A percentile compares a stretch with the other conserved stretches of the same genome.
These are phyloP conservation scores for Ogataea chonburiensis DNA, from an alignment of 805 yeast species.

Conservation along the genomic window DNA sequence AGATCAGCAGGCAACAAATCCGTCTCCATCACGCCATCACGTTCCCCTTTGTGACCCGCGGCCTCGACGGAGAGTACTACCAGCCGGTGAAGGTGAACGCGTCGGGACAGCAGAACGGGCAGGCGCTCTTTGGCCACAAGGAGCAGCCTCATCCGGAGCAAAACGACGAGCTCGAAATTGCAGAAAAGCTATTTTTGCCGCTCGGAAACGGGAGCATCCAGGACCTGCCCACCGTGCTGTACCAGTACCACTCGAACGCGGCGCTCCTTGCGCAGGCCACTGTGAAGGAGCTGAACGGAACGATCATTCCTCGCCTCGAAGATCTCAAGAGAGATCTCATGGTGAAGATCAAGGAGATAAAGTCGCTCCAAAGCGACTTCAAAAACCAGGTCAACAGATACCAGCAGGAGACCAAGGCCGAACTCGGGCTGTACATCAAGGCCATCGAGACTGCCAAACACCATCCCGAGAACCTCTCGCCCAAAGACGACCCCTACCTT, in stretches of 20 bases:
- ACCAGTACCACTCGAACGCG: slow-evolving; percentile 52
- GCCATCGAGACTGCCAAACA: slow-evolving; percentile 65
- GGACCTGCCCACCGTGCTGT: slow-evolving; percentile 71
- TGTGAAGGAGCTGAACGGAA: slow-evolving; percentile 58
- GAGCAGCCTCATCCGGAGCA: slow-evolving; percentile 19
- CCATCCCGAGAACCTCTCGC: slow-evolving; percentile 42
- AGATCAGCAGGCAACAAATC: slow-evolving; percentile 77
- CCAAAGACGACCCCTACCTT: slow-evolving; percentile 78
- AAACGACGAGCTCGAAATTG: slow-evolving; percentile 36
- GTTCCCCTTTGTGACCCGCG: slow-evolving; percentile 49
- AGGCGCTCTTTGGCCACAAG: slow-evolving; percentile 15
- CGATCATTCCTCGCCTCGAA: slow-evolving; percentile 64
- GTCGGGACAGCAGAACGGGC: slow-evolving; percentile 8
- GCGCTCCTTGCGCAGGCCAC: slow-evolving; percentile 58
- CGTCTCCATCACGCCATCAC: slow-evolving; percentile 77
- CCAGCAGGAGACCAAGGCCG: slow-evolving; percentile 59
- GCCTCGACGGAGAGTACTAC: slow-evolving; percentile 38
- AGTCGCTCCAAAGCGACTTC: slow-evolving; percentile 79
- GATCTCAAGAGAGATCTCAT: slow-evolving; percentile 72
- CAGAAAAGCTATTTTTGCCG: slow-evolving; percentile 62
- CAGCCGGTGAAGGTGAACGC: slow-evolving; percentile 35
- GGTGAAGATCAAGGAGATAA: slow-evolving; percentile 85
- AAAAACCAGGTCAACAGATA: slow-evolving; percentile 72
- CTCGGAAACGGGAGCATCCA: slow-evolving; percentile 78
- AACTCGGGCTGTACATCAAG: slow-evolving; percentile 51